These are phyloP conservation scores for Podila epicladia DNA, from an alignment of 192 early-diverging fungal genomes.

Conservation along the genomic window DNA sequence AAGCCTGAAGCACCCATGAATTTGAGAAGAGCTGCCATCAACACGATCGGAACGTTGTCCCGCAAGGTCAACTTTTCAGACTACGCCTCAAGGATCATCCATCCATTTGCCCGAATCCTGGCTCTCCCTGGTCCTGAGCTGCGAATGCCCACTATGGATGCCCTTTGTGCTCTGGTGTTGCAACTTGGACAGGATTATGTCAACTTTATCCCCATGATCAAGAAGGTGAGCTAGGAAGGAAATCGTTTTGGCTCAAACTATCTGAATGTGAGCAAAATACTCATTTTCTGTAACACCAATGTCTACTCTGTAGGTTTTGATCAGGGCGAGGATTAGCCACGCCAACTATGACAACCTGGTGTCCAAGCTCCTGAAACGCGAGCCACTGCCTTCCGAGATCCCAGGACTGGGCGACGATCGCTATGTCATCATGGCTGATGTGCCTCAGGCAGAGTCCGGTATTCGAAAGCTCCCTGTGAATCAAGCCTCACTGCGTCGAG, in stretches of 20 bases:
- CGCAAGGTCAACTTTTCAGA: constrained; percentile 83
- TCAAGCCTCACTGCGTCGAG: constrained; percentile 83
- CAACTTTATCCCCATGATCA: constrained; percentile 89
- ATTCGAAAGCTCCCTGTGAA: constrained; percentile 86
- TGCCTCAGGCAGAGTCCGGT: constrained; percentile 63
- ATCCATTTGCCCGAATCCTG: constrained; percentile 83
- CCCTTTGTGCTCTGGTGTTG: constrained; percentile 80
- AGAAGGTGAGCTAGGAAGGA: constrained; percentile 61
- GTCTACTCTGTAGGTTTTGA: constrained; percentile 53
- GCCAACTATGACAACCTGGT: constrained; percentile 81
- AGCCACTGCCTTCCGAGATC: constrained; percentile 75
- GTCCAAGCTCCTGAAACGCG: constrained; percentile 76
- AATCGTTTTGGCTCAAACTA: background rate
- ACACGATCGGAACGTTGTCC: constrained; percentile 77
- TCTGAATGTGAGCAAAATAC: background rate
- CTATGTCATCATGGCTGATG: constrained; percentile 58
- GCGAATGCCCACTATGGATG: constrained; percentile 78
- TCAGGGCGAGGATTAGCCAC: constrained; percentile 71
- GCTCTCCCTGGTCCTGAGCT: constrained; percentile 62
- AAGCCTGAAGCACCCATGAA: constrained; percentile 66
- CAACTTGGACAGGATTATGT: constrained; percentile 88
- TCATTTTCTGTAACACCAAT: no score
- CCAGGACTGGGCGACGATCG: constrained; percentile 62
- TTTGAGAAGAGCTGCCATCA: constrained; percentile 73
- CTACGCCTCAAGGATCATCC: constrained; percentile 88